Conservation (phyloP, 2,329 filamentous ascomycete species). For the Shiraia bambusicola region DNA sequence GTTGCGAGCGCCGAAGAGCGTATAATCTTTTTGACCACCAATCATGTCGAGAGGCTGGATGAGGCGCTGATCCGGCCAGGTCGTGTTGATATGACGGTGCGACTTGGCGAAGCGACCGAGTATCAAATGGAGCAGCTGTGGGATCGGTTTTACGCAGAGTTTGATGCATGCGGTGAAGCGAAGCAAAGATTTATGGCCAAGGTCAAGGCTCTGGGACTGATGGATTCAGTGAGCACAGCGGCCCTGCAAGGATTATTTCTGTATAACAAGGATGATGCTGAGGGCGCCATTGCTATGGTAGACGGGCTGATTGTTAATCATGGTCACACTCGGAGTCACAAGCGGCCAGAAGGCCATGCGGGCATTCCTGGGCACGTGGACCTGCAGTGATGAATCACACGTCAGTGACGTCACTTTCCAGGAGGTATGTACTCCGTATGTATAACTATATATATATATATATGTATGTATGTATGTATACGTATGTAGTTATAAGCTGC, state of each 20-base stretch:
- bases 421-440: too few species aligned
- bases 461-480: too few species aligned
- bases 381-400: constrained; percentile 21
- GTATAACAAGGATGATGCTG: constrained; percentile 89
- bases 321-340: too few species aligned
- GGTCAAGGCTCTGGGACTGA: constrained; percentile 69
- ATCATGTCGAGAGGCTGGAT: constrained; percentile 87
- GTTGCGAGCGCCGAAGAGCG: constrained; percentile 94
- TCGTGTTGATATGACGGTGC: constrained; percentile 88
- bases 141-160: constrained; percentile 90
- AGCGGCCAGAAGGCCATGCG: constrained; percentile 28
- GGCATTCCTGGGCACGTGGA: constrained; percentile 37
- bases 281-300: constrained; percentile 81
- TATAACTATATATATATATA: too few species aligned
- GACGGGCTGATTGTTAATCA: constrained; percentile 58
- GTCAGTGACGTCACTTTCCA: too few species aligned
- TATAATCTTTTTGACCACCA: constrained; percentile 91
- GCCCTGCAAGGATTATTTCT: constrained; percentile 92
- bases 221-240: constrained; percentile 77
- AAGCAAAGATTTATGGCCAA: constrained; percentile 70
- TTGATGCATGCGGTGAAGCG: constrained; percentile 65
- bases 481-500: too few species aligned
- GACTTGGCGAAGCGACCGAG: constrained; percentile 82
- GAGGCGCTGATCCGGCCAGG: constrained; percentile 88
- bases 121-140: constrained; percentile 86